Percentiles rank a stretch among this genome's conserved stretches.
Conservation (phyloP, 129 eudicot genomes). For the Silybum marianum region DNA sequence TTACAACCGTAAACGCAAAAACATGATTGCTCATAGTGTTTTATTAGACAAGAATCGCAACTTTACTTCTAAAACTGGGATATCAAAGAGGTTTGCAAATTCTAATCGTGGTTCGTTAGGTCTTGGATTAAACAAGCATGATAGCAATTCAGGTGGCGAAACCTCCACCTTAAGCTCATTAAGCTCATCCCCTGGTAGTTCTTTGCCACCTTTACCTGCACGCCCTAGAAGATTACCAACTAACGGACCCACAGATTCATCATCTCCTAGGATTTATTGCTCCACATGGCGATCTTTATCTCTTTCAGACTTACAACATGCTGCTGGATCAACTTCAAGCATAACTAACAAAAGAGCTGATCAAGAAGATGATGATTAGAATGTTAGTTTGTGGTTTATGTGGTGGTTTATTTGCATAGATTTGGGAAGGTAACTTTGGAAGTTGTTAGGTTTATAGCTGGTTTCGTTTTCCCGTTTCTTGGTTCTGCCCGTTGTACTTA, state of each 20-base stretch:
- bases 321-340: conserved; percentile 38
- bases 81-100: conserved; percentile 51
- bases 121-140: conserved; percentile 38
- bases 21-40: conserved; percentile 53
- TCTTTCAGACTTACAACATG: conserved; percentile 71
- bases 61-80: conserved; percentile 34
- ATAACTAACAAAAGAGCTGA: conserved; percentile 17
- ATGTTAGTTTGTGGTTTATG: background rate
- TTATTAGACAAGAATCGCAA: conserved; percentile 45
- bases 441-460: conserved; percentile 39
- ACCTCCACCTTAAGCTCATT: conserved; percentile 43
- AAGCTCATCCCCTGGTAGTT: conserved; percentile 36
- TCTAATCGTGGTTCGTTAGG: conserved; percentile 48
- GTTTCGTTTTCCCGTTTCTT: conserved; percentile 33
- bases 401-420: conserved; percentile 23
- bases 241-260: conserved; percentile 37
- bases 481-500: conserved; percentile 41
- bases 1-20: conserved; percentile 79
- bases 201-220: conserved; percentile 64
- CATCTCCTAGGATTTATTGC: conserved; percentile 38
- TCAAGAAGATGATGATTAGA: conserved; percentile 28
- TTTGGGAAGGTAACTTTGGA: conserved; percentile 23
- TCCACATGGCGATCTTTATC: conserved; percentile 73
- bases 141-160: conserved; percentile 34
- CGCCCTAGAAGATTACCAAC: conserved; percentile 39